Evolutionary conservation across 257 asterid species (phyloP), one percentile per base, ranked within the genome.

Genomic region (Fraxinus americana): DNA sequence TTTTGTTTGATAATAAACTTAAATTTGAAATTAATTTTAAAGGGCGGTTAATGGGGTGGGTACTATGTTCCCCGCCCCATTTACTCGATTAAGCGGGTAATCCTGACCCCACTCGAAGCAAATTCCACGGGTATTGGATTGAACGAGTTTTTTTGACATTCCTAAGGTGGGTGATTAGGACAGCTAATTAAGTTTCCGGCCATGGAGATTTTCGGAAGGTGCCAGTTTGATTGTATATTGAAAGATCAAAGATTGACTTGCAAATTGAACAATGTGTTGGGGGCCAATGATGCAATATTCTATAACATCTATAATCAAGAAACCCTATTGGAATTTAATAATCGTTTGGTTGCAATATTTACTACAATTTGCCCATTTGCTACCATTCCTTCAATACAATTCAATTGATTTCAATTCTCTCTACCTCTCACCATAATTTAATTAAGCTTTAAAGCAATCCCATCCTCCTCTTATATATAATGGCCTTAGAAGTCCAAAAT

Each of bases 371-470:
- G 4, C 76, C 66, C 66, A 27, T 48, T 72, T 45, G 41, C 45
- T 17, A 65, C 77, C 41, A 67, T 75, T 80, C 75, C 70, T 48
- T 75, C 84, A 79, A 71, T 79, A 70, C 86, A 79, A 79, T 80
- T 85, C 80, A 75, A 70, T 77, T 72, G 81, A 78, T 45, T 82
- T 77, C 84, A 80, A 66, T 36, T 67, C 13, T 77, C 82, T 75
- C 80, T 79, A 73, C 73, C 86, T 75, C 86, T 77, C 84, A 50
- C 81, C 86, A 83, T 76, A 83, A 88, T 82, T 88, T 84, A 90
- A 87, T 87, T 87, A 84, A 82, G 86, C 89, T 87, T 87, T 85
- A 85, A 90, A 87, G 86, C 87, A 70, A 79, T 78, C 88, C 79
- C 83, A 78, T 83, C 85, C 81, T 67, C 82, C 80, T 67, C 87